Evolutionary conservation across 1,284 basidiomycete species (phyloP).

Genomic region (Microbotryum saponariae): DNA sequence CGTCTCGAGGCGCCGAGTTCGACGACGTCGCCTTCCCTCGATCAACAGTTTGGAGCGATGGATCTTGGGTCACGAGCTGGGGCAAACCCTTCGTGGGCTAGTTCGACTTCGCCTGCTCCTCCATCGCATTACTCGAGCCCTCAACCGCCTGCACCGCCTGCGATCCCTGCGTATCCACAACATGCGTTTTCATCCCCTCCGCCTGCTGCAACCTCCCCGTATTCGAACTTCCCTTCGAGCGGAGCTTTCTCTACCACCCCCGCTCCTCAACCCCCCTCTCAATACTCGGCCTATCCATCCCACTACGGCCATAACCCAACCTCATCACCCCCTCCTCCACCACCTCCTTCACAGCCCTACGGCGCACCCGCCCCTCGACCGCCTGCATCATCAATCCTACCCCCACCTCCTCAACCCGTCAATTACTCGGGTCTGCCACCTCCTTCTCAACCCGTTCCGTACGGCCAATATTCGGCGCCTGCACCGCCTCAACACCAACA

Average conservation of each 20-base stretch:
- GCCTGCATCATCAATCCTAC: background rate
- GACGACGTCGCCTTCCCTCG: conserved; percentile 21
- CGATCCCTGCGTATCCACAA: conserved; percentile 5
- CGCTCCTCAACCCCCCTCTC: conserved; percentile 47
- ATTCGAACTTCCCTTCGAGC: conserved; percentile 17
- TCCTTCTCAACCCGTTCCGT: conserved; percentile 25
- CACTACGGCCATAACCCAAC: conserved; percentile 8
- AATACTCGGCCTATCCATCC: conserved; percentile 5
- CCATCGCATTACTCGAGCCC: conserved; percentile 2
- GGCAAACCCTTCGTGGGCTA: conserved; percentile 2
- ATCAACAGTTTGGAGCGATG: conserved; percentile 36
- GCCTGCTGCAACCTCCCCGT: conserved; percentile 31
- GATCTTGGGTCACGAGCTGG: conserved; percentile 27
- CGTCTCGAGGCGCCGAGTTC: conserved; percentile 45
- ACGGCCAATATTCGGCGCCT: conserved; percentile 8
- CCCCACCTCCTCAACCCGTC: conserved; percentile 24
- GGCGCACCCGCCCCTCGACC: conserved; percentile 22
- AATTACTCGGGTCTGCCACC: conserved; percentile 13
- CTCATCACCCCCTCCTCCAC: conserved; percentile 6
- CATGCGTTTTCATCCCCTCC: conserved; percentile 39
- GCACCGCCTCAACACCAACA: conserved; percentile 35
- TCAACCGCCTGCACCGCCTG: conserved; percentile 3
- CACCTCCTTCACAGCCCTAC: conserved; percentile 28
- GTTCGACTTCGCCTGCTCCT: conserved; percentile 5
- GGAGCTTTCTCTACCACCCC: conserved; percentile 15